Conservation (phyloP, 2,329 filamentous ascomycete genomes). For the Thermothelomyces thermophilus region DNA sequence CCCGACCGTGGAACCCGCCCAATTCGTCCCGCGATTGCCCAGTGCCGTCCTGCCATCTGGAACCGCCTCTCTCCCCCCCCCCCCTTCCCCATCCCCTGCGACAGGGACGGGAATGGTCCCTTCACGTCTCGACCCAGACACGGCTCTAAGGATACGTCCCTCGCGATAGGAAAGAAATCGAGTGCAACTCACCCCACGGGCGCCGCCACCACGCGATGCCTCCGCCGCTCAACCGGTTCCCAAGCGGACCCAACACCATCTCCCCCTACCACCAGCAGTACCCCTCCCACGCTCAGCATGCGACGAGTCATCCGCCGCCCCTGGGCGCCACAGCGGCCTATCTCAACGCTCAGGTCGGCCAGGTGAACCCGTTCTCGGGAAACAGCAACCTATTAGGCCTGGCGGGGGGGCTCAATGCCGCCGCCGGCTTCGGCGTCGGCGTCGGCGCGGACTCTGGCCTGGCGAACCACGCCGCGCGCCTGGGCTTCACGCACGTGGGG, state of each 20-base stretch:
- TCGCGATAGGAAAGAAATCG: constrained; percentile 15
- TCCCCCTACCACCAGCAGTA: constrained; percentile 47
- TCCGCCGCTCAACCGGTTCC: constrained; percentile 41
- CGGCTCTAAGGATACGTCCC: constrained; percentile 17
- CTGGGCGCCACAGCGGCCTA: constrained; percentile 65
- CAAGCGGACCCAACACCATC: constrained; percentile 39
- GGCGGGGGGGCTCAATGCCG: constrained; percentile 47
- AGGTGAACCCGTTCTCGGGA: constrained; percentile 60
- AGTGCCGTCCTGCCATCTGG: constrained; percentile 1
- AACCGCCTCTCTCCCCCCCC: background rate
- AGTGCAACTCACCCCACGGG: constrained; percentile 13
- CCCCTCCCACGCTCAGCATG: constrained; percentile 47
- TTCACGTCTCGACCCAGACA: constrained; percentile 12
- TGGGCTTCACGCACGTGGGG: constrained; percentile 75
- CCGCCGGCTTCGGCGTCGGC: constrained; percentile 41
- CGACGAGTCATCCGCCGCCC: constrained; percentile 40
- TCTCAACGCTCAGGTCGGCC: constrained; percentile 56
- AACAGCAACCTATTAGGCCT: constrained; percentile 52
- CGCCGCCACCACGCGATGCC: constrained; percentile 32
- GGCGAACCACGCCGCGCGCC: constrained; percentile 78
- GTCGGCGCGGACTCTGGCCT: constrained; percentile 62
- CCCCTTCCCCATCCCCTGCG: background rate
- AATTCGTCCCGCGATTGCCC: constrained; percentile 3
- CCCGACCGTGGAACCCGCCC: background rate
- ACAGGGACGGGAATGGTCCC: constrained; percentile 19